Evolutionary conservation across 345 rosid genomes (phyloP), one percentile per base, ranked within the genome.

Genomic region (Brassica incana): DNA sequence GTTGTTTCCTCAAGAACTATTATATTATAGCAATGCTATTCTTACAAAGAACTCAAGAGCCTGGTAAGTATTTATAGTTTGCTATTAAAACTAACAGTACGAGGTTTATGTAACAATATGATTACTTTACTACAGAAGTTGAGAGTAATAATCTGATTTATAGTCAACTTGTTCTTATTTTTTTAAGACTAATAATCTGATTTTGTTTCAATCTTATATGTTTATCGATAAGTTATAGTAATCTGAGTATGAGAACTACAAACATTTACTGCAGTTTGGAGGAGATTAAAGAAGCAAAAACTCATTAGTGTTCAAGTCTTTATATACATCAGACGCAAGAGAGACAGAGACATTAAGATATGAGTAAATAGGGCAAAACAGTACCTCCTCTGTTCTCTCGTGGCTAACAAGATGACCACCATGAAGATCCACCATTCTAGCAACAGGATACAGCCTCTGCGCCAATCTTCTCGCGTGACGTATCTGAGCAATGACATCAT

Each of bases 371-470:
- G 27, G 7, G 5, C 15, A 25, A 10, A 60, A 15, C 50, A 54
- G 82, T 89, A 95, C 99, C 99, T 95, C 98, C 83, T 84, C 85
- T 20, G 87, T 85, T 79, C 92, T 88, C 90, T 95, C 98, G 64
- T 90, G 98, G 83, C 97, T 91, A 80, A 95, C 92, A 71, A 95
- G 88, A 90, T 95, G 99, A 67, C 95, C 99, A 18, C 99, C 99
- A 63, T 88, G 95, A 81, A 95, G 95, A 78, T 95, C 98, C 69
- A 93, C 83, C 98, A 95, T 91, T 83, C 88, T 91, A 60, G 99
- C 92, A 43, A 78, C 83, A 1, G 99, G 99, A 67, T 88, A 84
- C 69, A 95, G 83, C 82, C 83, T 93, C 85, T 87, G 84, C 10
- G 99, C 98, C 45, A 95, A 90, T 77, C 87, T 89, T 85, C 85